phyloP scores from a whole-genome alignment of 2,329 filamentous ascomycete genomes.

The Neopestalotiopsis sp. region DNA sequence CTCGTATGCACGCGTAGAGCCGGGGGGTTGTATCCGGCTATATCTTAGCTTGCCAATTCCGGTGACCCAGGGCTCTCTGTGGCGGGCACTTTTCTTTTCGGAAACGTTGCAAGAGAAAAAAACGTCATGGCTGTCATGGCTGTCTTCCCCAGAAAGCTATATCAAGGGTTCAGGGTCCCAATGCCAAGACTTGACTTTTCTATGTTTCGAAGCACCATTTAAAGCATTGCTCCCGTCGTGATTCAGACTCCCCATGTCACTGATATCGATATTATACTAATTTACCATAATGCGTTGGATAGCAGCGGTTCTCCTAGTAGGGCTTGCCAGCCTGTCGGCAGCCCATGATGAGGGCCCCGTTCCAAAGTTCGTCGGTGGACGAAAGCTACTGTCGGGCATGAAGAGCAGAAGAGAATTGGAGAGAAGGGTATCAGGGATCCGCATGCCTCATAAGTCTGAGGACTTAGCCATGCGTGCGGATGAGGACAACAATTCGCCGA shows the following conservation, averaged over 20 bases:
- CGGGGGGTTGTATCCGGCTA: conserved; percentile 37
- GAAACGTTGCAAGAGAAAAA: conserved; percentile 1
- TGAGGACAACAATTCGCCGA: conserved; percentile 16
- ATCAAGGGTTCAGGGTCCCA: not conserved
- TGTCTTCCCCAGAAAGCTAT: not conserved
- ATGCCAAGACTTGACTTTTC: conserved; percentile 1
- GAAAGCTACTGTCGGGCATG: conserved; percentile 32
- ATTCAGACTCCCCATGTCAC: not conserved
- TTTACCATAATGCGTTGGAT: conserved; percentile 28
- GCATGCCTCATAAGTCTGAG: not conserved
- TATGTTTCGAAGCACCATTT: not conserved
- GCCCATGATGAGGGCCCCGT: conserved; percentile 30
- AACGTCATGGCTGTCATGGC: not conserved
- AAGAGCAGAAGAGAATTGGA: conserved; percentile 31
- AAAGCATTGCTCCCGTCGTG: not conserved
- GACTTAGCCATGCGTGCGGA: conserved; percentile 23
- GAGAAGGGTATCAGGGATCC: not conserved
- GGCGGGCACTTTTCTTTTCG: not conserved
- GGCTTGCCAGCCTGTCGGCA: conserved; percentile 30
- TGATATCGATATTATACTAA: not conserved
- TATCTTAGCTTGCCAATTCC: conserved; percentile 23
- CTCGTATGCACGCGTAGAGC: not conserved
- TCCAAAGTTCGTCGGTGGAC: conserved; percentile 33
- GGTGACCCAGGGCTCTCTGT: not conserved
- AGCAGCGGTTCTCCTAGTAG: conserved; percentile 27